A percentile compares a stretch with the other conserved stretches of the same genome.
Conservation (phyloP, 2,329 filamentous ascomycete species). For the Eutypella sp. region DNA sequence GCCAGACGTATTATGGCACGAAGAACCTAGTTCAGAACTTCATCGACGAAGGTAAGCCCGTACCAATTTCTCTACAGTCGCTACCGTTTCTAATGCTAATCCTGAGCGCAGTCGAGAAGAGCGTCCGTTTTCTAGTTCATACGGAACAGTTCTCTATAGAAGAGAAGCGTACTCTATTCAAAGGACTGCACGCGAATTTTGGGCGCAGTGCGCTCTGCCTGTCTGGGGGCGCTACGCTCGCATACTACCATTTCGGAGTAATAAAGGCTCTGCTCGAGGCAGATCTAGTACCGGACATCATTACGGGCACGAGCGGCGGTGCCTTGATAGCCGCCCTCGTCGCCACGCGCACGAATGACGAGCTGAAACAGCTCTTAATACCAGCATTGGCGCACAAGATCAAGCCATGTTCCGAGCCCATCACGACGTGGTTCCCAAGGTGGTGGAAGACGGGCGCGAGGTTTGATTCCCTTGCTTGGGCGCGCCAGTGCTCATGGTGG, state of each 20-base stretch:
- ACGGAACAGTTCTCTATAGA: slow-evolving; percentile 64
- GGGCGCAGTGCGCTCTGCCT: slow-evolving; percentile 89
- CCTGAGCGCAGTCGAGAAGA: slow-evolving; percentile 50
- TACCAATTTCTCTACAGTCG: background rate
- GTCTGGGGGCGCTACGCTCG: slow-evolving; percentile 89
- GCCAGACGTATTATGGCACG: slow-evolving; percentile 96
- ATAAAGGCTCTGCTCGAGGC: slow-evolving; percentile 85
- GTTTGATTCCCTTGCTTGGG: slow-evolving; percentile 94
- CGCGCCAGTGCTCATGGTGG: slow-evolving; percentile 80
- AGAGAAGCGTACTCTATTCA: slow-evolving; percentile 78
- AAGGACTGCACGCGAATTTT: slow-evolving; percentile 83
- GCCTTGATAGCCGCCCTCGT: slow-evolving; percentile 84
- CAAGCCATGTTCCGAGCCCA: slow-evolving; percentile 75
- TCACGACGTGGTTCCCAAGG: slow-evolving; percentile 69
- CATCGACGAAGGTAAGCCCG: slow-evolving; percentile 71
- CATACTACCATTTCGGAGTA: slow-evolving; percentile 95
- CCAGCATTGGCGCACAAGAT: slow-evolving; percentile 83
- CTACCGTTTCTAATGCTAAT: background rate
- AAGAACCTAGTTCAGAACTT: slow-evolving; percentile 90
- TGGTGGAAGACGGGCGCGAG: slow-evolving; percentile 93
- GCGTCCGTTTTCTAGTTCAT: slow-evolving; percentile 62
- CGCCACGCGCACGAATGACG: slow-evolving; percentile 85
- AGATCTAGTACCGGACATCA: slow-evolving; percentile 81
- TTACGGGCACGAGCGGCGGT: slow-evolving; percentile 93
- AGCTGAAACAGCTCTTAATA: slow-evolving; percentile 78